phyloP scores from a whole-genome alignment of 2,329 filamentous ascomycete genomes.

The Lasiodiplodia sp. region DNA sequence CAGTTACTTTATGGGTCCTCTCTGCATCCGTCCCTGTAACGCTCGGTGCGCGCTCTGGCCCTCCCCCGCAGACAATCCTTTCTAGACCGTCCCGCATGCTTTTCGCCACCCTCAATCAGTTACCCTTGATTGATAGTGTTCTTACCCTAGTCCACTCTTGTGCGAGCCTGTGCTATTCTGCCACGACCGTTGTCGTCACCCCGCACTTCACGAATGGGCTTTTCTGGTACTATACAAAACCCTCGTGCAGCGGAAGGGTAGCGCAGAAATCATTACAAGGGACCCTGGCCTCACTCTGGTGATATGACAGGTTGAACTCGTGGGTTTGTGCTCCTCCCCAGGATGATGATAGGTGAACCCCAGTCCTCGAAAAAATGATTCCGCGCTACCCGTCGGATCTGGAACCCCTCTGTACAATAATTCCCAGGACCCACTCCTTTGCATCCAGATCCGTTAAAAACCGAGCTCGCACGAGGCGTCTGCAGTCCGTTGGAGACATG shows the following conservation, averaged over 20 bases:
- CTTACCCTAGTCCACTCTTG: constrained; percentile 2
- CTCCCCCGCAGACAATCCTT: background rate
- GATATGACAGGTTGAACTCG: no score
- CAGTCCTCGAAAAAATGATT: no score
- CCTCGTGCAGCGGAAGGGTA: no score
- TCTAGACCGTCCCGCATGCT: background rate
- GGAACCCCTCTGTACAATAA: no score
- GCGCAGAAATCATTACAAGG: no score
- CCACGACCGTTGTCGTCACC: background rate
- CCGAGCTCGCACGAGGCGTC: background rate
- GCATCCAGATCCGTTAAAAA: background rate
- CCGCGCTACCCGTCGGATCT: no score
- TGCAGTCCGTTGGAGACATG: background rate
- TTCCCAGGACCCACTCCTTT: background rate
- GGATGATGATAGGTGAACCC: no score
- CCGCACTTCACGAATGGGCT: background rate
- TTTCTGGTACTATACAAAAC: background rate
- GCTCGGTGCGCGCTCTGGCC: background rate
- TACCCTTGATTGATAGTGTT: constrained; percentile 15
- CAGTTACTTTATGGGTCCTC: background rate
- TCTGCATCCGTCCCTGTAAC: background rate
- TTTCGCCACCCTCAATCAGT: background rate
- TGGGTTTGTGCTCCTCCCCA: no score
- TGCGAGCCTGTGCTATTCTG: background rate
- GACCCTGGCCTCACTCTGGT: no score